Conservation (phyloP, 1,139 yeast genomes). For the Ogataea hybrid region DNA sequence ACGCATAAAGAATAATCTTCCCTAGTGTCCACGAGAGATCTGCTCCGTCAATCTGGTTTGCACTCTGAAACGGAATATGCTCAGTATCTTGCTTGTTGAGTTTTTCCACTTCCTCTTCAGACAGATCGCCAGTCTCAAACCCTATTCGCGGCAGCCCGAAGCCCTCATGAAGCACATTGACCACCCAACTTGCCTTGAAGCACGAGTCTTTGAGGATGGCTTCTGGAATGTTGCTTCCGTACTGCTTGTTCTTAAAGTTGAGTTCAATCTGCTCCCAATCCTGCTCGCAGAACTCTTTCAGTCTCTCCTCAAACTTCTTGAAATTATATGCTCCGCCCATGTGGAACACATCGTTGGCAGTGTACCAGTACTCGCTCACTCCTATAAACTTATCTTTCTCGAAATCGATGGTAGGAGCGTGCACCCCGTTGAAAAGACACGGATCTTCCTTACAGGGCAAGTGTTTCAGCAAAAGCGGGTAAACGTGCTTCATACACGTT, state of each 20-base stretch:
- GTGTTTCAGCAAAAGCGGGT: constrained; percentile 67
- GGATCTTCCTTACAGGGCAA: constrained; percentile 74
- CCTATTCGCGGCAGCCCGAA: constrained; percentile 68
- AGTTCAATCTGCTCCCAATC: constrained; percentile 55
- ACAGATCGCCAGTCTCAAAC: constrained; percentile 38
- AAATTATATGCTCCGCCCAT: constrained; percentile 77
- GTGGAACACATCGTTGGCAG: constrained; percentile 76
- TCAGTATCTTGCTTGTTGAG: constrained; percentile 18
- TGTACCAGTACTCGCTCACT: constrained; percentile 81
- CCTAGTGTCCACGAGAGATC: constrained; percentile 87
- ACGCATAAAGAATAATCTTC: constrained; percentile 61
- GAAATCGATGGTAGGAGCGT: constrained; percentile 71
- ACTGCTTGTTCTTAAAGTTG: constrained; percentile 51
- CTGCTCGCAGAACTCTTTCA: constrained; percentile 62
- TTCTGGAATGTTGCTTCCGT: constrained; percentile 46
- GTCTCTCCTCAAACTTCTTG: constrained; percentile 54
- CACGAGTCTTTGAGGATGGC: constrained; percentile 61
- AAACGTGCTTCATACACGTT: constrained; percentile 61
- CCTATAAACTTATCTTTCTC: constrained; percentile 73
- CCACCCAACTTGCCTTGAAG: constrained; percentile 81
- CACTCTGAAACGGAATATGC: constrained; percentile 51
- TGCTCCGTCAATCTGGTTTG: constrained; percentile 63
- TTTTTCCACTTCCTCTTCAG: constrained; percentile 20
- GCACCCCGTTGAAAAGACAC: constrained; percentile 78
- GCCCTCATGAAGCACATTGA: constrained; percentile 75